Evolutionary conservation across 345 rosid genomes (phyloP), one percentile per base, ranked within the genome.

Genomic region (Sonneratia caseolaris): DNA sequence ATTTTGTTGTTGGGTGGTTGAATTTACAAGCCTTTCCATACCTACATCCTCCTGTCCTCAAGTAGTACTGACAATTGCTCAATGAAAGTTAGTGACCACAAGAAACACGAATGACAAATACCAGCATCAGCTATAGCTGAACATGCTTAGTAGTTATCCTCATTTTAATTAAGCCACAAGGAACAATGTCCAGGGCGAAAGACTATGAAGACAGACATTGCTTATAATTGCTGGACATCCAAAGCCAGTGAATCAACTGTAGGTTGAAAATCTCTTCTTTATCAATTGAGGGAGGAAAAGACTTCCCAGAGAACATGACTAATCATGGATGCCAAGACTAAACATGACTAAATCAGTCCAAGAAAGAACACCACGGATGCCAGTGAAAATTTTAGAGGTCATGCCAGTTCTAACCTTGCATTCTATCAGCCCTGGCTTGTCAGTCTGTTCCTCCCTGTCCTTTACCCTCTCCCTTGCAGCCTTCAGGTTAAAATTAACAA

Each of bases 41-140:
- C 83, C 88, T 95, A 73, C 99, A 95, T 38, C 99, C 99, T 37
- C 97, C 98, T 70, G 91, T 89, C 80, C 88, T 89, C 76, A 92
- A 82, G 88, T 86, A 95, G 80, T 85, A 95, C 99, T 95, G 89
- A 77, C 78, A 72, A 43, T 37, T 55, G 53, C 57, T 47, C 62
- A 22, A 35, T 9, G 37, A 32, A 62, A 27, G 37, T 62, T 11
- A 62, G 37, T 15, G 10, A 62, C 38, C 37, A 68, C 55, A n/a
- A 32, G 37, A 22, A 68, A 68, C 18, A n/a, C 32, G 9, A 4
- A 24, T 12, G 22, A 22, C 70, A 43, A 3, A 68, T 3, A 7
- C 48, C 38, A 45, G n/a, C 35, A 38, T 8, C 27, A 67, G 18
- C 3, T 19, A 15, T 40, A 37, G 45, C 69, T 37, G 24, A 40